Base-by-base conservation (phyloP, 805 yeast species). In the Huiozyma naganishii region DNA sequence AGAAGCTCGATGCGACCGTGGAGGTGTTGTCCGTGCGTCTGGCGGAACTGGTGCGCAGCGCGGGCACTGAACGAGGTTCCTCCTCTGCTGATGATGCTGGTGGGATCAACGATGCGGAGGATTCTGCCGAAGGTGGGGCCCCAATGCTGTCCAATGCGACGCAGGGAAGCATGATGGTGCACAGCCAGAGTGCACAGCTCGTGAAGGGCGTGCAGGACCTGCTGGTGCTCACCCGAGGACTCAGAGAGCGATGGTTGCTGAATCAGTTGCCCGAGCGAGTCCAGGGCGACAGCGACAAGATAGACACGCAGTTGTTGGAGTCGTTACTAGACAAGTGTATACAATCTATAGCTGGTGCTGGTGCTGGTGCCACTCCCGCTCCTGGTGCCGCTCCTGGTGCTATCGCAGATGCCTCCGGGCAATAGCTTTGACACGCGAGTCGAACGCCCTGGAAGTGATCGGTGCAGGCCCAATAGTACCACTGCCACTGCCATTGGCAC, bases 401-500 rank as follows among this genome's bases (percentile, higher is more conserved):
- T 17, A 17, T 17, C 23, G 23, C 49, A 90, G 65, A 60, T 88
- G 84, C 64, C 84, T 86, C 54, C 77, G 78, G 6, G 95, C 94
- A 46, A 83, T 61, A 29, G 71, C 61, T 56, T 83, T 76, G 36
- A 90, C 82, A 53, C 79, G 76, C 45, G 76, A 61, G 64, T 90
- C 96, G 60, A 90, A 90, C 12, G 72, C 77, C 0, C 81, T 77
- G 39, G 84, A 79, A 30, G 73, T 70, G 27, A 92, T 84, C 2
- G 87, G 80, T 49, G 80, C 83, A 55, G 85, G 83, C 36, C 78
- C 73, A 39, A 74, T 69, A 17, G 23, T 17, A 17, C 23, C 23
- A 17, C 23, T 17, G 23, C 23, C 23, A 17, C 23, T 17, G 23
- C 23, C 23, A 17, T 17, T 17, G 23, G 23, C 23, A 4, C 23